phyloP scores from a whole-genome alignment of 495 filamentous ascomycete genomes.

The Penicillium longicatenatum region DNA sequence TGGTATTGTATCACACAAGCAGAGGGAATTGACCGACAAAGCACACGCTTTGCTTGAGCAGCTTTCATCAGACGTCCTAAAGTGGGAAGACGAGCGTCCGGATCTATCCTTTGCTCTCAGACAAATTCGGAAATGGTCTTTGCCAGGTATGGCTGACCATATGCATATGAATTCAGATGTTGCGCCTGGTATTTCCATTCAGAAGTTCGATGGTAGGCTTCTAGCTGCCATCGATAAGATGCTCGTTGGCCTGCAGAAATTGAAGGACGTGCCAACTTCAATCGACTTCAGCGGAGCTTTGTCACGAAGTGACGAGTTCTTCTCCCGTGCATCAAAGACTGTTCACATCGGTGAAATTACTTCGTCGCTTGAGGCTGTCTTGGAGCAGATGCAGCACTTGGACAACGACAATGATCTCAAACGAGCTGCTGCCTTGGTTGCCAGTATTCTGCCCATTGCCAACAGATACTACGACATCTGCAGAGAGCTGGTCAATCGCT shows the following conservation, averaged over 20 bases:
- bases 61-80: conserved; percentile 47
- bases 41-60: conserved; percentile 44
- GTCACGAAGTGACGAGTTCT: conserved; percentile 57
- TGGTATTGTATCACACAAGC: conserved; percentile 50
- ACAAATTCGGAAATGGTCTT: conserved; percentile 48
- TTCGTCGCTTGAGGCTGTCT: conserved; percentile 47
- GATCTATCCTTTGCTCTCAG: conserved; percentile 63
- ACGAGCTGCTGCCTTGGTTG: conserved; percentile 60
- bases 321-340: conserved; percentile 57
- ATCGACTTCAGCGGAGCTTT: conserved; percentile 66
- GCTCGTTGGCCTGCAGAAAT: conserved; percentile 72
- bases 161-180: conserved; percentile 7
- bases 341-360: conserved; percentile 60
- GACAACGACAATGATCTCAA: conserved; percentile 44
- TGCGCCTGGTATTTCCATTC: conserved; percentile 20
- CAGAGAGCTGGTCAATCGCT: conserved; percentile 50
- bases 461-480: conserved; percentile 69
- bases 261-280: conserved; percentile 60
- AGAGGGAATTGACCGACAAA: conserved; percentile 44
- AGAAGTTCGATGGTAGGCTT: conserved; percentile 57
- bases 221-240: conserved; percentile 63
- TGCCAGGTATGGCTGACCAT: not conserved
- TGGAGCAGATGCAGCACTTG: conserved; percentile 53
- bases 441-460: conserved; percentile 70
- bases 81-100: conserved; percentile 48